Evolutionary conservation across 768 basidiomycete species (phyloP).

Genomic region (Mycena filopes): DNA sequence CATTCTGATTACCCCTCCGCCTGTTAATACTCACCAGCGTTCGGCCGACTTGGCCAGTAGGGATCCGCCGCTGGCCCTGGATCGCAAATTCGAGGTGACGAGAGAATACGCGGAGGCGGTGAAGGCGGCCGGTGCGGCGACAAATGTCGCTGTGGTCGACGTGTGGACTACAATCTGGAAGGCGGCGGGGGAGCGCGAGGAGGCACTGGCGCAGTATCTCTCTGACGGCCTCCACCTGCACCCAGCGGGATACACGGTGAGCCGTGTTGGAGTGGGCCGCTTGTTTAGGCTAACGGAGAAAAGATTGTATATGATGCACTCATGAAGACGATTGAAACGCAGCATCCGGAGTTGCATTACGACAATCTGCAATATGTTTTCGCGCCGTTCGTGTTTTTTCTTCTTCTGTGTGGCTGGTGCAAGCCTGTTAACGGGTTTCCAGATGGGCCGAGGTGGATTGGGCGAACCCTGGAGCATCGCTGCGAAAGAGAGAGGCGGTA

Average conservation of each 20-base stretch:
- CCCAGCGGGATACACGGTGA: constrained; percentile 76
- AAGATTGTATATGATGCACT: constrained; percentile 77
- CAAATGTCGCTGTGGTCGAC: constrained; percentile 74
- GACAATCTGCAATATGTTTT: constrained; percentile 70
- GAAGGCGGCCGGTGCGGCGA: constrained; percentile 63
- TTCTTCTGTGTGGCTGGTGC: not conserved
- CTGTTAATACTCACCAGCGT: constrained; percentile 75
- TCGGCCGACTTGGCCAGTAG: constrained; percentile 59
- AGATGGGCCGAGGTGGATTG: constrained; percentile 50
- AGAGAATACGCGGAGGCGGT: constrained; percentile 78
- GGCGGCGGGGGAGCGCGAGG: constrained; percentile 72
- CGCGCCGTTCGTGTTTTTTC: constrained; percentile 59
- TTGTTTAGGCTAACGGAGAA: constrained; percentile 5
- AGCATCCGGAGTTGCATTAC: constrained; percentile 76
- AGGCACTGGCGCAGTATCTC: constrained; percentile 61
- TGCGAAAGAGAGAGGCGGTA: constrained; percentile 3
- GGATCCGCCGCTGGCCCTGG: constrained; percentile 60
- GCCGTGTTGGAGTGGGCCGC: constrained; percentile 36
- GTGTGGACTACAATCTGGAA: constrained; percentile 80
- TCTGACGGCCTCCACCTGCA: constrained; percentile 87
- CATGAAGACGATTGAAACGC: constrained; percentile 61
- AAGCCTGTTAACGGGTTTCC: not conserved
- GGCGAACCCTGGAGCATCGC: not conserved
- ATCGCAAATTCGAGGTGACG: constrained; percentile 72
- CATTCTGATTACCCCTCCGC: constrained; percentile 87